phyloP scores from a whole-genome alignment of 495 filamentous ascomycete species.

The Penicillium daleae region DNA sequence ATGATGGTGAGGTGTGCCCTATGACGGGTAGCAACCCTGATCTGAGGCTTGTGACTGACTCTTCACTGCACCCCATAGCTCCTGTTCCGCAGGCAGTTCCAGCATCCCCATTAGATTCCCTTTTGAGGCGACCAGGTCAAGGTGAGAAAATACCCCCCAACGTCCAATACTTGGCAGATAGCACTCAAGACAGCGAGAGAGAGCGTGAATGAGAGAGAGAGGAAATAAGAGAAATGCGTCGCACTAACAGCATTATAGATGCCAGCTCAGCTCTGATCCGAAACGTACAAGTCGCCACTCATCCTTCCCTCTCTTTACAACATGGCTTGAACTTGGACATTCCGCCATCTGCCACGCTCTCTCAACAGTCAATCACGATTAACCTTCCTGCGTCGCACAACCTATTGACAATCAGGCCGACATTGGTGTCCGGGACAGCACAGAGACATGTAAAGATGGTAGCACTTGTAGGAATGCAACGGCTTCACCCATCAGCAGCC shows the following conservation, averaged over 20 bases:
- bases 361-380: conserved; percentile 70
- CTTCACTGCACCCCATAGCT: conserved; percentile 2
- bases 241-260: conserved; percentile 34
- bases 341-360: conserved; percentile 59
- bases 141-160: conserved; percentile 38
- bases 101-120: conserved; percentile 35
- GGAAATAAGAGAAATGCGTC: not conserved
- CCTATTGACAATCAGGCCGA: conserved; percentile 66
- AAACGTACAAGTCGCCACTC: conserved; percentile 66
- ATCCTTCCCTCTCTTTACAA: conserved; percentile 61
- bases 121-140: conserved; percentile 55
- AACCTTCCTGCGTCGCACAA: conserved; percentile 64
- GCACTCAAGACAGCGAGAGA: not conserved
- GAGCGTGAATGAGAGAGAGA: not conserved
- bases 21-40: not conserved
- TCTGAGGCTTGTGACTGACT: not conserved
- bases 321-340: conserved; percentile 59
- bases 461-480: conserved; percentile 55
- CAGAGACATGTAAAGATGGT: conserved; percentile 67
- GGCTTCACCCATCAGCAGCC: conserved; percentile 49
- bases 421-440: conserved; percentile 57
- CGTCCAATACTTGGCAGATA: not conserved
- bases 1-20: conserved; percentile 19
- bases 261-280: conserved; percentile 64
- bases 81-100: conserved; percentile 23